phyloP scores from a whole-genome alignment of 2,329 filamentous ascomycete genomes.

The Colletotrichum filicis region DNA sequence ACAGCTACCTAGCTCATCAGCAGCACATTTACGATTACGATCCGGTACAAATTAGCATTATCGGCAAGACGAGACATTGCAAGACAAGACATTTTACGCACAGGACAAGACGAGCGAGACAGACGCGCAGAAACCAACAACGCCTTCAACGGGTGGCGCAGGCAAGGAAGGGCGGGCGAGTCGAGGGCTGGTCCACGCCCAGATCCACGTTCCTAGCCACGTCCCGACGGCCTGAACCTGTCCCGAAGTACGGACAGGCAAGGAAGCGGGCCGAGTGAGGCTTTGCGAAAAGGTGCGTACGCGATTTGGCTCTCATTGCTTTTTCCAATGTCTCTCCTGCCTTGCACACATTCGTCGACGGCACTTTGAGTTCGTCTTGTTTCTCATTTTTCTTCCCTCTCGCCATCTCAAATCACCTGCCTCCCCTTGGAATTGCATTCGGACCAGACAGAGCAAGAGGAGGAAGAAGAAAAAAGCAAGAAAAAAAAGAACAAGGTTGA shows the following conservation, averaged over 20 bases:
- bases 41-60: background rate
- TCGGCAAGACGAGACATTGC: background rate
- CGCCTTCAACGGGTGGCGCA: conserved; percentile 17
- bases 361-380: conserved; percentile 9
- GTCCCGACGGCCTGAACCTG: conserved; percentile 21
- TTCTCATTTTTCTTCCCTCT: background rate
- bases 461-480: background rate
- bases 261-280: conserved; percentile 31
- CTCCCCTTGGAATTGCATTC: background rate
- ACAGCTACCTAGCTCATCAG: background rate
- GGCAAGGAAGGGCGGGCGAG: conserved; percentile 14
- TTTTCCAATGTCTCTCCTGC: conserved; percentile 26
- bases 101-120: background rate
- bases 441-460: background rate
- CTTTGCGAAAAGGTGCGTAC: conserved; percentile 27
- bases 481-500: background rate
- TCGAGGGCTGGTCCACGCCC: conserved; percentile 15
- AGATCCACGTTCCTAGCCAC: conserved; percentile 16
- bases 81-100: background rate
- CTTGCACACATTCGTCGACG: conserved; percentile 27
- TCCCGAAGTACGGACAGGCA: conserved; percentile 24
- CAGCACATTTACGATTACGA: conserved; percentile 1
- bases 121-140: conserved; percentile 8
- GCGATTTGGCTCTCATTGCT: conserved; percentile 22
- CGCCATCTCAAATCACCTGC: conserved; percentile 1